A percentile compares a stretch with the other conserved stretches of the same genome.
Conservation (phyloP, 2,329 filamentous ascomycete genomes). For the Clarireedia homoeocarpa region DNA sequence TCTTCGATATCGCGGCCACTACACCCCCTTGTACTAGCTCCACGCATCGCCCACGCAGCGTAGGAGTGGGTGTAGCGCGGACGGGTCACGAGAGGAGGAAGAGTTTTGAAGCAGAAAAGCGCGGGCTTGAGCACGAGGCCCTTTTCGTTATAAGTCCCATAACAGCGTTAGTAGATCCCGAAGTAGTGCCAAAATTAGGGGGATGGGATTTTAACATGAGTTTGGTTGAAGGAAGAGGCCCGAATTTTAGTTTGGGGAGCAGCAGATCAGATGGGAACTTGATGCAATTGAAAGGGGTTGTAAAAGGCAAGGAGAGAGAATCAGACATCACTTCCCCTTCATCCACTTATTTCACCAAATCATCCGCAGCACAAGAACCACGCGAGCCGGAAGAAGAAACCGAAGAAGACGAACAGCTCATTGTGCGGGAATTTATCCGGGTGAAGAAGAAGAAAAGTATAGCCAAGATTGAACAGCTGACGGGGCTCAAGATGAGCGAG, state of each 20-base stretch:
- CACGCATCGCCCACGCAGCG: neutral
- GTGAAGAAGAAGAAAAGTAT: conserved; percentile 7
- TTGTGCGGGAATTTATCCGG: conserved; percentile 4
- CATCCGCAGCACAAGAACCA: neutral
- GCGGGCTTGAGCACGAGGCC: conserved; percentile 4
- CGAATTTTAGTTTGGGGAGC: too few relatives aligned
- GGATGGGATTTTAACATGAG: too few relatives aligned
- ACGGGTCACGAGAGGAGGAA: neutral
- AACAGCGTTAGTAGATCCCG: neutral
- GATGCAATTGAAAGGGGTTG: too few relatives aligned
- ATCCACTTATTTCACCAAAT: too few relatives aligned
- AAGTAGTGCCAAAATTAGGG: neutral
- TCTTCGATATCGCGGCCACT: conserved; percentile 4
- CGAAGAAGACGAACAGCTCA: conserved; percentile 1
- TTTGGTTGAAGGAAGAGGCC: too few relatives aligned
- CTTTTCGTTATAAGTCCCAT: conserved; percentile 2
- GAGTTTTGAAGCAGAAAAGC: conserved; percentile 4
- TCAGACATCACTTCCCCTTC: neutral
- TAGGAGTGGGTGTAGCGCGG: neutral
- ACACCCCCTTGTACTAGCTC: neutral
- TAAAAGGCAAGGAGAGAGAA: neutral
- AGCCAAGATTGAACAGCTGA: conserved; percentile 9
- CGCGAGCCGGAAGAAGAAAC: neutral
- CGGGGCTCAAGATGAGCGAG: conserved; percentile 3
- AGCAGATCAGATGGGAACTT: neutral